Evolutionary conservation across 805 yeast species (phyloP), one percentile per base, ranked within the genome.

Genomic region (Scheffersomyces ergatensis): DNA sequence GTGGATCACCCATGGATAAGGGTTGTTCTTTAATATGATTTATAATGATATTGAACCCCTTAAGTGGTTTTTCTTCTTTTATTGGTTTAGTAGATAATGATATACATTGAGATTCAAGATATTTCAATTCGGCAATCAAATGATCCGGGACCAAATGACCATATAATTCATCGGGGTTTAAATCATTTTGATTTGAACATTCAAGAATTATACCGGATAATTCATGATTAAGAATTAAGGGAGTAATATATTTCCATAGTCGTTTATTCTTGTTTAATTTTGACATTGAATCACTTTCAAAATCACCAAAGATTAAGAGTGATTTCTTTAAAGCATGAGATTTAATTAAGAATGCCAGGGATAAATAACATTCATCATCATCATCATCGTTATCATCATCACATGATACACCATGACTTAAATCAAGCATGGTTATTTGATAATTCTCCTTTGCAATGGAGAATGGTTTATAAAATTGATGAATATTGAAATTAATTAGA

Each of bases 131-230:
- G 5, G 63, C 54, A 11, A 85, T 70, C 21, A 89, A 59, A 48
- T 75, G 74, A 2, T 58, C 50, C 3, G 97, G 95, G 11, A 85
- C 82, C 61, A 89, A 55, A 62, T 89, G 97, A 2, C 97, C 97
- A 57, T 79, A 89, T 19, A 88, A 53, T 5, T 71, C 70, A 8
- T 65, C 60, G 1, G 68, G 65, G 0, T 75, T 70, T 9, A 65
- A 62, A 45, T 70, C 69, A 2, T 71, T 53, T 25, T 40, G 40
- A 37, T 54, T 58, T 1, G 96, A 86, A 55, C 97, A 89, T 58
- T 89, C 97, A 18, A 90, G 76, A 13, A 89, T 59, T 1, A 89
- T 74, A 0, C 81, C 79, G 16, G 60, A 65, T 33, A 89, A 61
- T 14, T 47, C 41, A 12, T 59, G 43, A 3, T 61, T 35, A 0